A percentile compares a stretch with the other conserved stretches of the same genome.
These are phyloP conservation scores for Ramaria sp. DNA, from an alignment of 768 basidiomycete species.

Conservation along the genomic window DNA sequence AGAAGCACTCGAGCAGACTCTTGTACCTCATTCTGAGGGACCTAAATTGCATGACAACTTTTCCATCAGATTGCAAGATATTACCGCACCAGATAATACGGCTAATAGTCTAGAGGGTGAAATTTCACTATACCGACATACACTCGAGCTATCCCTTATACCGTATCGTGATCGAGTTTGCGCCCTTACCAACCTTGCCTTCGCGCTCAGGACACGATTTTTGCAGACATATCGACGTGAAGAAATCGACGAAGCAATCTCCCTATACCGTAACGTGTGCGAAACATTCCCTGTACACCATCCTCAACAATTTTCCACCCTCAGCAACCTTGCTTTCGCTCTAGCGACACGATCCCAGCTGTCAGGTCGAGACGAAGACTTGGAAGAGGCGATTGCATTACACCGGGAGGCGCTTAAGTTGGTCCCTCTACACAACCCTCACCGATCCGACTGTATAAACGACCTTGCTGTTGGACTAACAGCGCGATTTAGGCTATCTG, in stretches of 20 bases:
- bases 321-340: background rate
- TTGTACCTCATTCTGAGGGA: slow-evolving; percentile 9
- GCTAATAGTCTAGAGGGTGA: too few species aligned
- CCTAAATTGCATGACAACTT: too few species aligned
- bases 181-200: slow-evolving; percentile 12
- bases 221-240: too few species aligned
- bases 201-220: background rate
- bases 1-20: slow-evolving; percentile 9
- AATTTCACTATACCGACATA: slow-evolving; percentile 8
- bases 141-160: slow-evolving; percentile 7
- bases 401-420: slow-evolving; percentile 3
- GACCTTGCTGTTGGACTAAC: background rate
- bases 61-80: too few species aligned
- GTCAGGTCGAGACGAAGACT: background rate
- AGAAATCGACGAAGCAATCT: slow-evolving; percentile 17
- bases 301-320: too few species aligned
- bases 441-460: too few species aligned
- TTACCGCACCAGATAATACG: too few species aligned
- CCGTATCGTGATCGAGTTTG: slow-evolving; percentile 9
- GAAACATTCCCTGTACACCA: background rate
- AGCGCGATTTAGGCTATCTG: too few species aligned
- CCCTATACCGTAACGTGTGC: slow-evolving; percentile 7
- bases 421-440: background rate
- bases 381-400: background rate
- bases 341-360: background rate